Evolutionary conservation across 139 green algal species (phyloP).

Genomic region (Edaphochlamys debaryana): DNA sequence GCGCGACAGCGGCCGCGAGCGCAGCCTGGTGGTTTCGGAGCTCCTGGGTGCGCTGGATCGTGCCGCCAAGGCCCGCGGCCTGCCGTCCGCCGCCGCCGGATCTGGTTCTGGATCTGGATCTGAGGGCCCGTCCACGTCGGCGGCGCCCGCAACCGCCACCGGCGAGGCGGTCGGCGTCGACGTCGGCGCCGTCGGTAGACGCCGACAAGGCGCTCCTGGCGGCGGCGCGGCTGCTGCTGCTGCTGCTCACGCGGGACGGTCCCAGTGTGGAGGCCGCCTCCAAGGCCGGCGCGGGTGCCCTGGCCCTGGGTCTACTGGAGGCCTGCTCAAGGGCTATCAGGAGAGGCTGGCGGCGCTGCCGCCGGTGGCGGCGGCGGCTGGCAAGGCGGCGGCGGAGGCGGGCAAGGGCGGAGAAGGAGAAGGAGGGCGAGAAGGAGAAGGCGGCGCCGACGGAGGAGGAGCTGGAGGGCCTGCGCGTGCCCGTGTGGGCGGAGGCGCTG

Average conservation of each 20-base stretch:
- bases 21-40: constrained; percentile 58
- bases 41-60: constrained; percentile 64
- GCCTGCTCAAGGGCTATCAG: constrained; percentile 61
- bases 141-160: not conserved
- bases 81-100: too few species aligned
- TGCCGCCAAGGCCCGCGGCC: constrained; percentile 22
- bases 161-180: not conserved
- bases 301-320: constrained; percentile 68
- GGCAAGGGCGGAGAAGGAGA: too few species aligned
- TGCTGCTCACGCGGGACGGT: constrained; percentile 76
- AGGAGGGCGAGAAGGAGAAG: too few species aligned
- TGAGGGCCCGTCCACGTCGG: too few species aligned
- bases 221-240: constrained; percentile 73
- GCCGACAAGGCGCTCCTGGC: constrained; percentile 41
- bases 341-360: not conserved
- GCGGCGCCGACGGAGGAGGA: too few species aligned
- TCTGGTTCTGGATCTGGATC: too few species aligned
- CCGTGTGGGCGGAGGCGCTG: not conserved
- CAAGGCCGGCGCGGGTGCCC: constrained; percentile 46
- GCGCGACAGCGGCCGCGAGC: constrained; percentile 63
- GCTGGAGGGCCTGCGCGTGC: too few species aligned
- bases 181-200: not conserved
- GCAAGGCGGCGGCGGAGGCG: too few species aligned
- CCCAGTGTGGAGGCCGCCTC: constrained; percentile 53
- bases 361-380: too few species aligned